These are phyloP conservation scores for Dalechampia spathulata DNA, from an alignment of 441 rosid species.

Conservation along the genomic window DNA sequence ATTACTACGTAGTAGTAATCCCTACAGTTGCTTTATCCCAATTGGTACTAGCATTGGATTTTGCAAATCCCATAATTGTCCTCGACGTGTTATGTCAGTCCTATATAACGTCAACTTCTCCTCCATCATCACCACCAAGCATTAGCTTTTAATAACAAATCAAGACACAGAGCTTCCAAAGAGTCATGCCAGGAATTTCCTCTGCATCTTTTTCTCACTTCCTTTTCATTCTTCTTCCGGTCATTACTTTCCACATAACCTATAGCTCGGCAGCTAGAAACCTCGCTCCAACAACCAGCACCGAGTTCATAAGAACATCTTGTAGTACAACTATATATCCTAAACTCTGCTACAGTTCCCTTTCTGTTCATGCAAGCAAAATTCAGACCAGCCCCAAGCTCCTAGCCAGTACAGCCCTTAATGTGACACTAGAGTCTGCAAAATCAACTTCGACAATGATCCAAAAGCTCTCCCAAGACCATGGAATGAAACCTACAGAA, in stretches of 20 bases:
- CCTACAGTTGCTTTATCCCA: too few relatives aligned
- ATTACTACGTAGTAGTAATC: too few relatives aligned
- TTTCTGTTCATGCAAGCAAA: slow-evolving; percentile 37
- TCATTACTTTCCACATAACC: slow-evolving; percentile 11
- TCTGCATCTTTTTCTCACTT: slow-evolving; percentile 5
- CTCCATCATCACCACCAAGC: slow-evolving; percentile 16
- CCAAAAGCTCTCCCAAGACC: slow-evolving; percentile 35
- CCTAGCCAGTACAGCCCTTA: slow-evolving; percentile 60
- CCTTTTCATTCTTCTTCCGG: slow-evolving; percentile 14
- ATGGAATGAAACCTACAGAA: slow-evolving; percentile 37
- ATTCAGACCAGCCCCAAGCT: slow-evolving; percentile 65
- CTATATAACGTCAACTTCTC: slow-evolving; percentile 13
- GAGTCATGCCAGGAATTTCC: slow-evolving; percentile 16
- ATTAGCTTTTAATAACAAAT: background rate
- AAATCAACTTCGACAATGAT: slow-evolving; percentile 39
- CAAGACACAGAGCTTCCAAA: background rate
- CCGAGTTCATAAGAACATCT: slow-evolving; percentile 54
- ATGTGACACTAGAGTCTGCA: slow-evolving; percentile 44
- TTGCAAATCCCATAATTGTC: slow-evolving; percentile 8
- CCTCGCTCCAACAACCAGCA: slow-evolving; percentile 19
- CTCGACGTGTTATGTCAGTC: background rate
- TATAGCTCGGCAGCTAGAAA: slow-evolving; percentile 22
- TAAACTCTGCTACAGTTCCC: slow-evolving; percentile 52
- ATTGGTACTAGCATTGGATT: too few relatives aligned
- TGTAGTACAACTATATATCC: slow-evolving; percentile 64